Base-by-base conservation (phyloP, 2,329 filamentous ascomycete genomes). In the Ophiostoma angusticollis region DNA sequence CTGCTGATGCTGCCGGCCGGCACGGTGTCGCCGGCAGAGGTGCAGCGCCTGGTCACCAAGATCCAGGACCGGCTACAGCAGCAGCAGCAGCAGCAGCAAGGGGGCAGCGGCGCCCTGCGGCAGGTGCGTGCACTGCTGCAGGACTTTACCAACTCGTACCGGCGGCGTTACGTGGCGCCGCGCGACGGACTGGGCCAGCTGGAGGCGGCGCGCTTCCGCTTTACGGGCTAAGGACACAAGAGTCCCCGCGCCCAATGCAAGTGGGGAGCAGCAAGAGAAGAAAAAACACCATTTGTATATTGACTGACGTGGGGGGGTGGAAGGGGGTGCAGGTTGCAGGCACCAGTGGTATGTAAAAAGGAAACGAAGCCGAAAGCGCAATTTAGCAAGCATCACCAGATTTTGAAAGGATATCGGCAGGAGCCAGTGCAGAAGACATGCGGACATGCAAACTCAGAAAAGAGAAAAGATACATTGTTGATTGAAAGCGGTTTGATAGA, bases 121-220 rank as follows among this genome's bases (percentile, higher is more conserved):
- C 86, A 86, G 61, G 85, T 95, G 39, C 74, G 89, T 27, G 78
- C 74, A 19, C 68, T 94, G 24, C 69, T 98, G 41, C 91, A 96
- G 62, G 93, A 98, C 60, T 98, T 98, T 56, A 96, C 91, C 18
- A 93, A 89, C 56, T 84, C 79, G 22, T 98, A 98, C 59, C 77
- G 93, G 36, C 72, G 93, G 54, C 74, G 93, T 46, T 95, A 98
- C 54, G 84, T 98, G 33, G 89, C 91, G n/a, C 91, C 91, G 6
- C 68, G 89, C 44, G 89, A 96, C 55, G 89, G 89, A 1, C 65
- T 96, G 30, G 89, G 89, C 4, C 73, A 85, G 54, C 64, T 96
- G 42, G 86, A 94, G 61, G 85, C 86, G 18, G 77, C 80, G 17
- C 76, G 83, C 47, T 96, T 96, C 64, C 80, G 84, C 50, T 96